Percentiles rank a stretch among this genome's conserved stretches.
Conservation (phyloP, 2,329 filamentous ascomycete species). For the Phyllosticta paracitricarpa region DNA sequence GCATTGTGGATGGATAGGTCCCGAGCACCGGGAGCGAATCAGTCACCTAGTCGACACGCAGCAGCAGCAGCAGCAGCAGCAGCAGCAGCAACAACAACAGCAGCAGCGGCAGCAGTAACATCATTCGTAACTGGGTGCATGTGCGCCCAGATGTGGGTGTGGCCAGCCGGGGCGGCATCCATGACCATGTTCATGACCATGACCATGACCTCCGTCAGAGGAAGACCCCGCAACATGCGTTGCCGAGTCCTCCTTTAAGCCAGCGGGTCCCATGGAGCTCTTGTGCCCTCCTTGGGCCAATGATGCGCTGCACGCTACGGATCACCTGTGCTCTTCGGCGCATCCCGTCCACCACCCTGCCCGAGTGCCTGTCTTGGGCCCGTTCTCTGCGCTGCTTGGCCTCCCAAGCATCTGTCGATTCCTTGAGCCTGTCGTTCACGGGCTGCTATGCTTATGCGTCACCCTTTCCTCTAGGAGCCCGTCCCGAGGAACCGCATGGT, state of each 20-base stretch:
- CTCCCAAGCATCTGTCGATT: conserved; percentile 25
- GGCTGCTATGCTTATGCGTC: conserved; percentile 24
- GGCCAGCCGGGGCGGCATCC: neutral
- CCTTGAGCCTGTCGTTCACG: conserved; percentile 26
- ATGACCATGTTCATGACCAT: neutral
- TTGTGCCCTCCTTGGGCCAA: conserved; percentile 28
- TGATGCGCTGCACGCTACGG: conserved; percentile 26
- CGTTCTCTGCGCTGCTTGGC: conserved; percentile 8
- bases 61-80: neutral
- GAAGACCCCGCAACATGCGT: conserved; percentile 33
- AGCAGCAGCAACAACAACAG: neutral
- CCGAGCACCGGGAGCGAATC: neutral
- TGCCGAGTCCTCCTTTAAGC: conserved; percentile 29
- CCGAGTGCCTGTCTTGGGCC: conserved; percentile 10
- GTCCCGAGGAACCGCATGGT: conserved; percentile 30
- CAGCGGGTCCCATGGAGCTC: conserved; percentile 28
- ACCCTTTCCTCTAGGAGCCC: conserved; percentile 23
- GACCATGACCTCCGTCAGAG: neutral
- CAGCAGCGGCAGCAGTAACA: neutral
- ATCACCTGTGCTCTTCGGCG: conserved; percentile 28
- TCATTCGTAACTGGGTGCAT: neutral
- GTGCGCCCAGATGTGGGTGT: neutral
- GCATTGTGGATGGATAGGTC: neutral
- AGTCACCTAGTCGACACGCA: neutral
- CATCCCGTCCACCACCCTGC: conserved; percentile 23